These are phyloP conservation scores for Coemansia umbellata DNA, from an alignment of 192 early-diverging fungal genomes.

Conservation along the genomic window DNA sequence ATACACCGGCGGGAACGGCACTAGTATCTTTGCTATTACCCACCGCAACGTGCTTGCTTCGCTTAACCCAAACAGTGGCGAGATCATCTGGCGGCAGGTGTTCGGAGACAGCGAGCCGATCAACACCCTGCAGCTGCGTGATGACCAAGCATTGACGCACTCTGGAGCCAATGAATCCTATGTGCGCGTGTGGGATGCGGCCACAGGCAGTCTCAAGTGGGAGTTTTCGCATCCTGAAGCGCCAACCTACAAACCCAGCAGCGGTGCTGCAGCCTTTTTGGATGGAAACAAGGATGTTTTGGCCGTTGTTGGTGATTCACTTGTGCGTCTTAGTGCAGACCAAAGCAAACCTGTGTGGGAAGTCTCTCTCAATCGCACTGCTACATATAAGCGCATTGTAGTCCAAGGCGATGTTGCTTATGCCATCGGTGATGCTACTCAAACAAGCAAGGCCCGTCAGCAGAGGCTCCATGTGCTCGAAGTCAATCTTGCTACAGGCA, in stretches of 20 bases:
- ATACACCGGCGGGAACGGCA: constrained; percentile 20
- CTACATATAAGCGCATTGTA: constrained; percentile 34
- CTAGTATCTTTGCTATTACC: constrained; percentile 57
- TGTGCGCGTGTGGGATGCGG: constrained; percentile 52
- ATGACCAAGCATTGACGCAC: constrained; percentile 30
- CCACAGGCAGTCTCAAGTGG: constrained; percentile 14
- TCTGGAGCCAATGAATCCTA: constrained; percentile 17
- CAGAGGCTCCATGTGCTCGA: constrained; percentile 33
- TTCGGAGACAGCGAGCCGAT: constrained; percentile 59
- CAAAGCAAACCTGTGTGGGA: constrained; percentile 26
- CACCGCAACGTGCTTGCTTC: constrained; percentile 72
- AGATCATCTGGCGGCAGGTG: constrained; percentile 75
- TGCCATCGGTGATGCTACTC: constrained; percentile 30
- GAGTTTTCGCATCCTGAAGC: constrained; percentile 18
- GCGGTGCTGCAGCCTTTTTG: constrained; percentile 44
- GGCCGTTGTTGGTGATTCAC: constrained; percentile 30
- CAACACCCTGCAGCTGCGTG: constrained; percentile 41
- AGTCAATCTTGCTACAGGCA: constrained; percentile 29
- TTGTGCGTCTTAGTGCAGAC: constrained; percentile 25
- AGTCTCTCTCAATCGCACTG: constrained; percentile 32
- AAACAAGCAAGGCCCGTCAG: constrained; percentile 16
- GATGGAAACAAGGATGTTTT: constrained; percentile 32
- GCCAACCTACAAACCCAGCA: constrained; percentile 27
- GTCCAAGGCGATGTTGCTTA: constrained; percentile 25
- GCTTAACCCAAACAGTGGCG: constrained; percentile 62